phyloP scores from a whole-genome alignment of 139 green algal genomes.

The Chlorella sp. region DNA sequence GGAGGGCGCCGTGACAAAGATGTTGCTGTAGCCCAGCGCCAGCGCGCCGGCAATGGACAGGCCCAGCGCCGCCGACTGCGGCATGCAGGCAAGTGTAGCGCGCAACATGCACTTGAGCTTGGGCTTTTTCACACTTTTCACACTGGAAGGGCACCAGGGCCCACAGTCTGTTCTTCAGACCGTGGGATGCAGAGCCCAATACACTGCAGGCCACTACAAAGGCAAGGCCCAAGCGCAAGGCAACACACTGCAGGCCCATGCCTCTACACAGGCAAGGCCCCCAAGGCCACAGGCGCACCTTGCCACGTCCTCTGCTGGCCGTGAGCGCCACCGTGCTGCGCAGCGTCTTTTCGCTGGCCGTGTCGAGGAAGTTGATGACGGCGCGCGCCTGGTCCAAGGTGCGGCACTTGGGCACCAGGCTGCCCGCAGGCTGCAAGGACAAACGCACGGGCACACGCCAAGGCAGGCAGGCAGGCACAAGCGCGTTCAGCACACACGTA shows the following conservation, averaged over 20 bases:
- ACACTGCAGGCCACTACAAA: too few relatives aligned
- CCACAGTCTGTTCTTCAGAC: too few relatives aligned
- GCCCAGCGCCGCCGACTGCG: constrained; percentile 83
- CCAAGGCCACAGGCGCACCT: too few relatives aligned
- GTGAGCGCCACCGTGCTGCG: constrained; percentile 91
- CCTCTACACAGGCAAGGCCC: too few relatives aligned
- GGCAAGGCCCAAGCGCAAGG: too few relatives aligned
- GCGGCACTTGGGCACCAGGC: constrained; percentile 35
- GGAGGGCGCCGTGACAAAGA: constrained; percentile 95
- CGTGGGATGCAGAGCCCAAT: too few relatives aligned
- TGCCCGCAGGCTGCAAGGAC: constrained; percentile 32
- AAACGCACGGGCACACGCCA: too few relatives aligned
- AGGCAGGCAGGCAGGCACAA: background rate
- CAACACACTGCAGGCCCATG: too few relatives aligned
- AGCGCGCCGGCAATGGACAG: constrained; percentile 74
- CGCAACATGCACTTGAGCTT: background rate
- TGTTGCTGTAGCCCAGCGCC: constrained; percentile 92
- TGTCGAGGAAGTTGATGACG: constrained; percentile 94
- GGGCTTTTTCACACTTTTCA: too few relatives aligned
- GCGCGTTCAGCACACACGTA: background rate
- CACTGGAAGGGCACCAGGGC: too few relatives aligned
- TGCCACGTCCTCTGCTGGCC: constrained; percentile 85
- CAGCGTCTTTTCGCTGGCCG: constrained; percentile 93
- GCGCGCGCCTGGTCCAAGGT: constrained; percentile 78
- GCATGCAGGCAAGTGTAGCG: too few relatives aligned